phyloP scores from a whole-genome alignment of 148 eudicot genomes.

The Tetragonia tetragonoides region DNA sequence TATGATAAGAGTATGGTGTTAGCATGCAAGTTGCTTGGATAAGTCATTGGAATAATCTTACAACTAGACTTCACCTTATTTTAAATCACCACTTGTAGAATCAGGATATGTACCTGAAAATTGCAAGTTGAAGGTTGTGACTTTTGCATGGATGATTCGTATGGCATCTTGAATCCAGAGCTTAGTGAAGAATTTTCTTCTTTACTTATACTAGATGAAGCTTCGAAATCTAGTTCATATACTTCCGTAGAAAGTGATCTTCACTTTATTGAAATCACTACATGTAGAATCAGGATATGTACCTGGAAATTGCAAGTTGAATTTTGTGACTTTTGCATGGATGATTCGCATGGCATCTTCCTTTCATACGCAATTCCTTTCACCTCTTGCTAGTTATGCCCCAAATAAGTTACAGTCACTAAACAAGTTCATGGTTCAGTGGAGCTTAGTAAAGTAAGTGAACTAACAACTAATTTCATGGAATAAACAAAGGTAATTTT shows the following conservation, averaged over 20 bases:
- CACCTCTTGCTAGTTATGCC: slow-evolving; percentile 1
- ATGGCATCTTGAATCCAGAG: background rate
- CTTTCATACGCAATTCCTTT: background rate
- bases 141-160: slow-evolving; percentile 6
- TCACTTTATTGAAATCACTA: background rate
- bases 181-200: too few relatives aligned
- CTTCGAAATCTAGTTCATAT: too few relatives aligned
- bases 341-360: background rate
- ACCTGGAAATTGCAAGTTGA: slow-evolving; percentile 22
- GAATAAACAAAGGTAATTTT: background rate
- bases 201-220: too few relatives aligned
- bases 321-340: slow-evolving; percentile 11
- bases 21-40: slow-evolving; percentile 23
- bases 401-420: background rate
- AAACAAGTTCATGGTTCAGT: slow-evolving; percentile 8
- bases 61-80: slow-evolving; percentile 8
- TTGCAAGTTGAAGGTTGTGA: slow-evolving; percentile 25
- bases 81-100: background rate
- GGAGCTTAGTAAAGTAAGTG: background rate
- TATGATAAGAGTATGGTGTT: slow-evolving; percentile 20
- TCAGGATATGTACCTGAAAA: slow-evolving; percentile 3
- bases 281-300: slow-evolving; percentile 9
- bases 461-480: background rate
- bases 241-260: too few relatives aligned
- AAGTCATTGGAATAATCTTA: slow-evolving; percentile 27